Conservation (phyloP, 2,329 filamentous ascomycete genomes). For the Scolecobasidium constrictum region DNA sequence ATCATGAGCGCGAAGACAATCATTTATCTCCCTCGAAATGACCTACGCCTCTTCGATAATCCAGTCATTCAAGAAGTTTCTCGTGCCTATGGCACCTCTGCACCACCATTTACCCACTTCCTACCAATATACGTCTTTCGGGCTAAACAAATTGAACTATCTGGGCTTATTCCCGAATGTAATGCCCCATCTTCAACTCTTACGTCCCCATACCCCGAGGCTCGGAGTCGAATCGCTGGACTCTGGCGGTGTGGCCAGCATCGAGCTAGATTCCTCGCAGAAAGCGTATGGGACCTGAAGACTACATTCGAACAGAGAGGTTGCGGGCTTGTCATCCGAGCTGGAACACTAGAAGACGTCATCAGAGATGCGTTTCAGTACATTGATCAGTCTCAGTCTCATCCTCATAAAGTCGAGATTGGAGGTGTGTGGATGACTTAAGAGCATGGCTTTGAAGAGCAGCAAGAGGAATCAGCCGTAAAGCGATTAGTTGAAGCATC, state of each 20-base stretch:
- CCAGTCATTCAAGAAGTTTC: slow-evolving; percentile 53
- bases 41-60: slow-evolving; percentile 65
- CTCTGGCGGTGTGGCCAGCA: slow-evolving; percentile 68
- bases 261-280: slow-evolving; percentile 58
- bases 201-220: slow-evolving; percentile 56
- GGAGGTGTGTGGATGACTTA: slow-evolving; percentile 63
- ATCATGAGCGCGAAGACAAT: no score
- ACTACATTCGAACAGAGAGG: slow-evolving; percentile 44
- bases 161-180: slow-evolving; percentile 53
- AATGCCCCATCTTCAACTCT: slow-evolving; percentile 9
- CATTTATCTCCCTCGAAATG: slow-evolving; percentile 61
- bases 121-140: slow-evolving; percentile 12
- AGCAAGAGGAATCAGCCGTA: slow-evolving; percentile 49
- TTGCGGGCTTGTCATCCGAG: slow-evolving; percentile 53
- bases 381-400: no score
- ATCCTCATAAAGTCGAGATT: slow-evolving; percentile 34
- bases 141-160: slow-evolving; percentile 56
- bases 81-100: slow-evolving; percentile 15
- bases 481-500: slow-evolving; percentile 40
- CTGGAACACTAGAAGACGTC: slow-evolving; percentile 51
- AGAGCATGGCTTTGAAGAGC: slow-evolving; percentile 61
- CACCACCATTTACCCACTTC: slow-evolving; percentile 9
- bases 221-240: slow-evolving; percentile 50
- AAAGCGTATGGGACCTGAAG: slow-evolving; percentile 66
- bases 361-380: slow-evolving; percentile 48